Conservation (phyloP, 768 basidiomycete genomes). For the Suillus subaureus region DNA sequence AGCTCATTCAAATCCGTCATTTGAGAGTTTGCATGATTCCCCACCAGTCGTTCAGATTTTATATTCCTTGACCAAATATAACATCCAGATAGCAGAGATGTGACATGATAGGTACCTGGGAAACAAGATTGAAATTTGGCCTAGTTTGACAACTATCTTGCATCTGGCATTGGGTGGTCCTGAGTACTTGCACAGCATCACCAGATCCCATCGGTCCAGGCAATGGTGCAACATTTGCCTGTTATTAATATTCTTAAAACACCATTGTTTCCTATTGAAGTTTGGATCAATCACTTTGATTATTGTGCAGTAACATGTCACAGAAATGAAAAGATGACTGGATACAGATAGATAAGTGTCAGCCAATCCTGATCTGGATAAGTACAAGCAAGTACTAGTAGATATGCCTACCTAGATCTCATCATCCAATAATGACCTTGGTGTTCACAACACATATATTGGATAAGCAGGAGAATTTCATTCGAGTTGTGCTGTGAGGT, state of each 20-base stretch:
- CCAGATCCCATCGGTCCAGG: no score
- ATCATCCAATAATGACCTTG: no score
- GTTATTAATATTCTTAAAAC: background rate
- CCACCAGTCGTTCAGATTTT: background rate
- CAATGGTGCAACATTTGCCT: no score
- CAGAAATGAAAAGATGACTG: background rate
- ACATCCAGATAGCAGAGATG: no score
- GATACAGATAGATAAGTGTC: background rate
- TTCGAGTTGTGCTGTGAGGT: background rate
- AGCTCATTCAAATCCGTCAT: constrained; percentile 15
- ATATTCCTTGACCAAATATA: background rate
- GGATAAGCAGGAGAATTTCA: background rate
- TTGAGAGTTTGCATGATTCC: background rate
- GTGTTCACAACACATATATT: background rate
- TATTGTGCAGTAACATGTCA: no score
- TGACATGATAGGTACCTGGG: no score
- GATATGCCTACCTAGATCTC: no score
- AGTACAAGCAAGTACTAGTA: background rate
- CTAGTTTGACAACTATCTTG: no score
- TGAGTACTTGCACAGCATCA: background rate
- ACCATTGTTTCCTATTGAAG: background rate
- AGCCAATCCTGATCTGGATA: background rate
- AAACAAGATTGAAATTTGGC: no score
- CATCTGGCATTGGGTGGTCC: background rate
- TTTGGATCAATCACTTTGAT: background rate